Evolutionary conservation across 2,329 filamentous ascomycete species (phyloP).

Genomic region (Trichoderma atroviride): DNA sequence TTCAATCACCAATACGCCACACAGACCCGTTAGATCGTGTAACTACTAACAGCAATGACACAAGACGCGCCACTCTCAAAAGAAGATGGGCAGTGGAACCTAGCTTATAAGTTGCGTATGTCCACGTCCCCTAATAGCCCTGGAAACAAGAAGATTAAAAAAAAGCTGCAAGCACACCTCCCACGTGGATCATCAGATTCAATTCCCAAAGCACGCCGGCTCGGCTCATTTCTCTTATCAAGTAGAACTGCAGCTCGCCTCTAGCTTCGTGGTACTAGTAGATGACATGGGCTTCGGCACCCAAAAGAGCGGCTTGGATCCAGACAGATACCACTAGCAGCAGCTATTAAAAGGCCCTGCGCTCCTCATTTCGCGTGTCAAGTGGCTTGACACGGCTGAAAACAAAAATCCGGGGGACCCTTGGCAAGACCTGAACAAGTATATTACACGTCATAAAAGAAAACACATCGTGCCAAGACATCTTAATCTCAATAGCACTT

Average conservation of each 20-base stretch:
- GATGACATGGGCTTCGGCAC: background rate
- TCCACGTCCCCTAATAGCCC: background rate
- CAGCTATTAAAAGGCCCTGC: background rate
- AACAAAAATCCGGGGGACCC: conserved; percentile 15
- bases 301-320: background rate
- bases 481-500: background rate
- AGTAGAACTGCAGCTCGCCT: background rate
- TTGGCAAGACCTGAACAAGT: background rate
- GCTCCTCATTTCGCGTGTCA: conserved; percentile 12
- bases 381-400: conserved; percentile 1
- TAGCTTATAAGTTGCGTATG: background rate
- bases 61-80: background rate
- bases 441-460: conserved; percentile 6
- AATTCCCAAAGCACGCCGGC: background rate
- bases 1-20: background rate
- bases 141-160: background rate
- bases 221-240: background rate
- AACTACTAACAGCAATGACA: background rate
- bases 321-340: background rate
- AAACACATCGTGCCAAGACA: background rate
- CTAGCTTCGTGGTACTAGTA: background rate
- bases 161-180: background rate
- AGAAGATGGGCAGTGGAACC: background rate
- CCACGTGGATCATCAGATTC: background rate
- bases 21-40: background rate